Base-by-base conservation (phyloP, 768 basidiomycete genomes). In the Russula sp. region DNA sequence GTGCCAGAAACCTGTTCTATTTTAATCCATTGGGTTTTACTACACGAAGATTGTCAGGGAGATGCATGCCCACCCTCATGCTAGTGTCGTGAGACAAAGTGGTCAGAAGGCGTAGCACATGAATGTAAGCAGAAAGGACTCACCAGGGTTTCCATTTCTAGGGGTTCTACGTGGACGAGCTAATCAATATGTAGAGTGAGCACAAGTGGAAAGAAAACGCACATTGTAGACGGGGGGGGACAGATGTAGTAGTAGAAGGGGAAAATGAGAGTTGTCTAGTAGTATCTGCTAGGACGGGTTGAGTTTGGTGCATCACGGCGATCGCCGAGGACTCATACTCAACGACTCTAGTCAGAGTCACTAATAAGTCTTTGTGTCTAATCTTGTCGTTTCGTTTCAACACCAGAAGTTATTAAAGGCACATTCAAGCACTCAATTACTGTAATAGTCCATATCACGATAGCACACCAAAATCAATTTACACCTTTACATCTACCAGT, bases 1-100 rank as follows among this genome's bases (percentile, higher is more conserved):
- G 51, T 71, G 92, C 93, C 93, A 71, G 91, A 84, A 70, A 95
- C 91, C 82, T 94, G 92, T 75, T 95, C 93, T 96, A 73, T 37
- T 49, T 6, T 16, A 39, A n/a, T 11, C 13, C 39, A n/a, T 34
- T 49, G 16, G 22, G 18, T 2, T 49, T 32, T 47, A 55, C 14
- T 32, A 35, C 34, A 14, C 31, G 2, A 13, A 40, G 13, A 39
- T 14, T 42, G 47, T 59, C n/a, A 49, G 39, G 53, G 57, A 66
- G 61, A 57, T 42, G 68, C 55, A 47, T 68, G 47, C 74, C 68
- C 71, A 86, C 85, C 83, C 77, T 84, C 82, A 72, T 83, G 80
- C 86, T 87, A 65, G 51, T 0, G 59, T 58, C 42, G 66, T 52
- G 54, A 50, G n/a, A 6, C 9, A 45, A 50, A 20, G 14, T 13